A percentile compares a stretch with the other conserved stretches of the same genome.
phyloP scores from a whole-genome alignment of 208 protist species.

The Porcisia hertigi region DNA sequence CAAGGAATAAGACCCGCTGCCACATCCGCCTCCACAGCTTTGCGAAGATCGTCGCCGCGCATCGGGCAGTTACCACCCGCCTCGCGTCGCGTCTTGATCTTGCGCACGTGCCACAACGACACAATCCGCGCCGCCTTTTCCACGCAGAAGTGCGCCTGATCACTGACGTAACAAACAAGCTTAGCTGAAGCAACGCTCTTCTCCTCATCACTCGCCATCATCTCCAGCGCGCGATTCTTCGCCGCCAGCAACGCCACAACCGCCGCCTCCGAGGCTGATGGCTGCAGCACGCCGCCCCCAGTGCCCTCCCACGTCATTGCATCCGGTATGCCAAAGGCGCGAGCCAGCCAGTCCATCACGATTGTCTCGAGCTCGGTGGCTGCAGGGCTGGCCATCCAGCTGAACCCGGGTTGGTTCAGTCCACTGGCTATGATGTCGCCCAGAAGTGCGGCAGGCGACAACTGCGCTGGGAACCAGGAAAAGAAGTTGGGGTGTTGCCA shows the following conservation, averaged over 20 bases:
- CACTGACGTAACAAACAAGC: slow-evolving; percentile 52
- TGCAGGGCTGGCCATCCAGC: slow-evolving; percentile 60
- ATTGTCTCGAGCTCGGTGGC: slow-evolving; percentile 69
- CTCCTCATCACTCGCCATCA: slow-evolving; percentile 22
- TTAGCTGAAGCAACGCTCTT: slow-evolving; percentile 26
- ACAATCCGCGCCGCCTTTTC: slow-evolving; percentile 55
- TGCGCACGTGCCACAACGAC: slow-evolving; percentile 38
- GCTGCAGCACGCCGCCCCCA: slow-evolving; percentile 60
- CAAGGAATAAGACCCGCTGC: slow-evolving; percentile 51
- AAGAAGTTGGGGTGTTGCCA: slow-evolving; percentile 75
- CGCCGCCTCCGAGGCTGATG: slow-evolving; percentile 44
- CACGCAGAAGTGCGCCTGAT: slow-evolving; percentile 57
- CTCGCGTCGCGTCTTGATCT: slow-evolving; percentile 24
- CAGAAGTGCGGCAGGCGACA: slow-evolving; percentile 51
- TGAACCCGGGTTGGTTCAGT: slow-evolving; percentile 61
- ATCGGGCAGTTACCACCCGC: slow-evolving; percentile 48
- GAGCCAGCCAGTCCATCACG: slow-evolving; percentile 63
- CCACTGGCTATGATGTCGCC: slow-evolving; percentile 55
- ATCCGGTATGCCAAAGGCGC: slow-evolving; percentile 39
- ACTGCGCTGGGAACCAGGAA: slow-evolving; percentile 56
- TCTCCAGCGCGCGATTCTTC: slow-evolving; percentile 36
- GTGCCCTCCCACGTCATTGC: slow-evolving; percentile 50
- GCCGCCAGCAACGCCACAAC: slow-evolving; percentile 54
- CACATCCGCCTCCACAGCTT: slow-evolving; percentile 46
- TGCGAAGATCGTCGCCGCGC: slow-evolving; percentile 32